Conservation (phyloP, 257 asterid genomes). For the Solanum lycopersicoides region DNA sequence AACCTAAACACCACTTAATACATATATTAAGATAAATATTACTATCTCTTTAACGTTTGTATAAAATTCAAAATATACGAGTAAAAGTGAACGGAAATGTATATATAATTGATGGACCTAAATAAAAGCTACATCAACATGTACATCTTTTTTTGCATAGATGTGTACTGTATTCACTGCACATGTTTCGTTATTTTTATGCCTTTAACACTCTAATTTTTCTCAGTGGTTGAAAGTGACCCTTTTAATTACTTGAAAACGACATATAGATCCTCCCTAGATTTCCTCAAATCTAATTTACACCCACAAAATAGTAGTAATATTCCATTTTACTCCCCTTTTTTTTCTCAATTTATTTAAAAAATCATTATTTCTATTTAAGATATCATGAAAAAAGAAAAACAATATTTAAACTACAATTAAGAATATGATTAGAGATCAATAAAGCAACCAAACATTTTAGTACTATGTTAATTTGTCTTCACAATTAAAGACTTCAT, state of each 20-base stretch:
- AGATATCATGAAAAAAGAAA: too few species aligned
- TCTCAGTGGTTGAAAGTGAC: background rate
- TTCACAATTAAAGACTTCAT: background rate
- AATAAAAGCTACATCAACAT: background rate
- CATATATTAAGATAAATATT: too few species aligned
- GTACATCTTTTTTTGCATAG: background rate
- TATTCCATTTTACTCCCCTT: background rate
- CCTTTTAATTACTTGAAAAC: background rate
- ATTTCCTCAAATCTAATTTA: background rate
- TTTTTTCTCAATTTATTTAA: background rate
- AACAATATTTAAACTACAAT: background rate
- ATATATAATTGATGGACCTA: background rate
- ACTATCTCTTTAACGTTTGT: too few species aligned
- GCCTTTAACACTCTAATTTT: background rate
- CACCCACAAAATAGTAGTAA: background rate
- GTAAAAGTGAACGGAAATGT: background rate
- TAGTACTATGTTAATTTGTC: background rate
- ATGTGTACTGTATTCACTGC: slow-evolving; percentile 11
- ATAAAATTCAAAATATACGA: too few species aligned
- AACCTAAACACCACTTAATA: too few species aligned
- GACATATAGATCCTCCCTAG: background rate
- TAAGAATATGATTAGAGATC: background rate
- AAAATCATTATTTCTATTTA: background rate
- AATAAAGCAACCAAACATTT: background rate
- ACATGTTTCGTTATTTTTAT: slow-evolving; percentile 11